Evolutionary conservation across 306 rosid species (phyloP), one percentile per base, ranked within the genome.

Genomic region (Crotalaria pallida): DNA sequence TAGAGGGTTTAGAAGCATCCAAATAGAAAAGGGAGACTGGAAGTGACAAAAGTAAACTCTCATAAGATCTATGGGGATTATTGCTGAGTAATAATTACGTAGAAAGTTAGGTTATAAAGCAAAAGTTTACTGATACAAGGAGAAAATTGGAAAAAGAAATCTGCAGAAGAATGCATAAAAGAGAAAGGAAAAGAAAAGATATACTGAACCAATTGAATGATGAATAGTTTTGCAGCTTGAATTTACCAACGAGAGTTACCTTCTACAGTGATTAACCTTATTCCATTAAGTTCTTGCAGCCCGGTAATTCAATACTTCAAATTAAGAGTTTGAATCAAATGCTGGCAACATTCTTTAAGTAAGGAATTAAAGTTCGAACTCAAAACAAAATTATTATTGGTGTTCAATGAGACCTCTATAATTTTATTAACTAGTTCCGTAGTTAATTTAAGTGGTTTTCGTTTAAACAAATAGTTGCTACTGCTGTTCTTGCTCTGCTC

Each of bases 11-110:
- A 73, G 36, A 82, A 82, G 43, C 72, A 74, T 58, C 80, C 73
- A 65, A 74, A 58, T 65, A 53, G 68, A 75, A 78, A 80, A 79
- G 80, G 53, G 65, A 65, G 45, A 24, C 55, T 48, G 72, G 72
- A 57, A 13, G 79, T 52, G 49, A 63, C 56, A 71, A 84, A 84
- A 85, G 85, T 79, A 52, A 43, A 53, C 79, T 26, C 77, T 73
- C 56, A 47, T 43, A 60, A 74, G 57, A 77, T 75, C 52, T 71
- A 63, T 63, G 24, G 78, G 71, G 79, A 75, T 75, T 55, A 81
- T 82, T 77, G 85, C 82, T 81, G 82, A 79, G 90, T 85, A 85
- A 84, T 88, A 60, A 83, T 85, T 83, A 82, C 79, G 83, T 82
- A 77, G 75, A 86, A 88, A 85, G 88, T 82, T 86, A 64, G 69